Percentiles rank a stretch among this genome's conserved stretches.
Conservation (phyloP, 176 grass and related monocot genomes). For the Tillandsia leiboldiana region DNA sequence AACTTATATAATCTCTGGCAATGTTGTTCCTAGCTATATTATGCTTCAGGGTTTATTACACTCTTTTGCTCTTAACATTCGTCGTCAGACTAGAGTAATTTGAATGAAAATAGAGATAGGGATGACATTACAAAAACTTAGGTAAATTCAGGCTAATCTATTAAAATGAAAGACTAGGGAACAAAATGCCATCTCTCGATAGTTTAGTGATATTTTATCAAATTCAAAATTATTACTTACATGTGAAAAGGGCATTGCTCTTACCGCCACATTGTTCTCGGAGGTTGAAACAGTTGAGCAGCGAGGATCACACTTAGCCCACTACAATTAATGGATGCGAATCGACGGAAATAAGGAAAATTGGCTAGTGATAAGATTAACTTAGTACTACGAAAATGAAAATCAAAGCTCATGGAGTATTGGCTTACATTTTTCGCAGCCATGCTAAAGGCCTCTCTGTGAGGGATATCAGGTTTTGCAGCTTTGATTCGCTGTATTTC, state of each 20-base stretch:
- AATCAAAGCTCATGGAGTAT: background rate
- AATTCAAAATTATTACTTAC: constrained; percentile 19
- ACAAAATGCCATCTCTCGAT: background rate
- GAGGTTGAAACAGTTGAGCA: constrained; percentile 58
- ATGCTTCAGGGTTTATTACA: too few relatives aligned
- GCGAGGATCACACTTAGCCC: constrained; percentile 86
- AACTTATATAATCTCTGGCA: too few relatives aligned
- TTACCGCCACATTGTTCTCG: constrained; percentile 31
- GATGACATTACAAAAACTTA: too few relatives aligned
- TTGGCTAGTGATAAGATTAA: background rate
- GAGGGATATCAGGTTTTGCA: constrained; percentile 81
- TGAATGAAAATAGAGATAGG: too few relatives aligned
- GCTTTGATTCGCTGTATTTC: constrained; percentile 99
- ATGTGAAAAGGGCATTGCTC: constrained; percentile 35
- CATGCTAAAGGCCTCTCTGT: constrained; percentile 98
- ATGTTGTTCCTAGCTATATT: too few relatives aligned
- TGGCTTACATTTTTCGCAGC: constrained; percentile 89
- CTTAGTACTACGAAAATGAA: background rate
- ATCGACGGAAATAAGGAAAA: background rate
- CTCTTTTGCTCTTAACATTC: too few relatives aligned
- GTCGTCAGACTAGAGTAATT: too few relatives aligned
- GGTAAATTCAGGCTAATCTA: too few relatives aligned
- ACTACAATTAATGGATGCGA: constrained; percentile 26
- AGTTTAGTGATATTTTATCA: background rate
- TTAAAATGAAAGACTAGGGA: too few relatives aligned